Evolutionary conservation across 306 rosid genomes (phyloP), one percentile per base, ranked within the genome.

Genomic region (Sechiopsis laciniata): DNA sequence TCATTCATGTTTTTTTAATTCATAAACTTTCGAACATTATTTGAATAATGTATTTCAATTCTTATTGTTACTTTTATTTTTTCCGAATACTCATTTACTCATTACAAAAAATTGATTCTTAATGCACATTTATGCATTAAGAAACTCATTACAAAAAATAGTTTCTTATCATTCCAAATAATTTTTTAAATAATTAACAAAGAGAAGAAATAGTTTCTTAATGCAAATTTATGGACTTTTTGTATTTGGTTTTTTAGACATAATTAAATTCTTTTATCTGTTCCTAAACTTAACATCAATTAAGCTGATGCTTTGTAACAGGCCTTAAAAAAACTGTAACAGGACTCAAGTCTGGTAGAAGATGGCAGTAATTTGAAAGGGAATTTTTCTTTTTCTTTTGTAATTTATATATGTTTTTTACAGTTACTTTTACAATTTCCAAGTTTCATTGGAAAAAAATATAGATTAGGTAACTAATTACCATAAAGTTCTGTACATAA

Each of bases 271-370:
- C 50, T 35, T 10, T 55, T 12, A 72, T 32, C 9, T 72, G 52
- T 11, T 42, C 14, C n/a, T 72, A 13, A 56, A 37, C n/a, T 46
- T 40, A 11, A 46, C 71, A 51, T 50, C 14, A 60, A 73, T 57
- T 29, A 72, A 54, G 75, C 60, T 72, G 24, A 42, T 73, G 52
- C 42, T 60, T 11, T 45, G 55, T 46, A 2, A 59, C 70, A 74
- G 77, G 77, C 17, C 42, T 61, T 42, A 74, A 26, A 59, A 74
- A 74, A 74, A 15, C 77, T 16, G 60, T 60, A 59, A 74, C 50
- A 11, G 77, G 69, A 16, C 37, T 50, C 58, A 72, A 72, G 53
- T 54, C 75, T 62, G 46, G 48, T 74, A 59, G 32, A 48, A 60
- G 77, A 61, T 74, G 77, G 77, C 71, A 60, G 60, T 74, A 60